phyloP scores from a whole-genome alignment of 169 alveolate genomes.

The Eimeria brunetti region DNA sequence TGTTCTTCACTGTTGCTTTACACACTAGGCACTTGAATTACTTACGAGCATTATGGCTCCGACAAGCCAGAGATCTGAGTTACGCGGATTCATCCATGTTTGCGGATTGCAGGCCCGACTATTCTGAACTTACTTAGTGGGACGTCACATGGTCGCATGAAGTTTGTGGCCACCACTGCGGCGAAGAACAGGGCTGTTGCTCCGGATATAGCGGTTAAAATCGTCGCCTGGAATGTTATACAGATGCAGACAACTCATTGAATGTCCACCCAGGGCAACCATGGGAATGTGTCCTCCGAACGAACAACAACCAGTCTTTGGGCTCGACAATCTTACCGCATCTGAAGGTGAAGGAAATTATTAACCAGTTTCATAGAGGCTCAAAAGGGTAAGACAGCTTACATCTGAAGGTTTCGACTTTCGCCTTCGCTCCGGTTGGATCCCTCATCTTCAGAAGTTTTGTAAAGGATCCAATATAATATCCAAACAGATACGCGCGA shows the following conservation, averaged over 20 bases:
- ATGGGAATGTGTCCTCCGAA: background rate
- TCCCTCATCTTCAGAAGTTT: constrained; percentile 52
- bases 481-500: constrained; percentile 29
- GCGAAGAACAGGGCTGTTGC: constrained; percentile 29
- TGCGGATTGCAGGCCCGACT: constrained; percentile 17
- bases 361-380: background rate
- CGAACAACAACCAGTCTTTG: background rate
- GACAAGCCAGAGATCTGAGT: constrained; percentile 73
- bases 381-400: background rate
- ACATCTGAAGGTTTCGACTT: constrained; percentile 73
- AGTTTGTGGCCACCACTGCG: constrained; percentile 34
- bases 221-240: constrained; percentile 61
- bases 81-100: constrained; percentile 12
- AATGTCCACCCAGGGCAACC: background rate
- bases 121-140: constrained; percentile 71
- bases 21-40: background rate
- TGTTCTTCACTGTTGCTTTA: background rate
- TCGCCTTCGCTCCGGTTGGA: constrained; percentile 73
- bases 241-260: background rate
- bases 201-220: constrained; percentile 64
- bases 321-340: constrained; percentile 56
- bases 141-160: constrained; percentile 67
- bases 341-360: constrained; percentile 24
- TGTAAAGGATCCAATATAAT: constrained; percentile 24
- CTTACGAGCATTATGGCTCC: constrained; percentile 73